Conservation (phyloP, 768 basidiomycete genomes). For the Boletus sp. region DNA sequence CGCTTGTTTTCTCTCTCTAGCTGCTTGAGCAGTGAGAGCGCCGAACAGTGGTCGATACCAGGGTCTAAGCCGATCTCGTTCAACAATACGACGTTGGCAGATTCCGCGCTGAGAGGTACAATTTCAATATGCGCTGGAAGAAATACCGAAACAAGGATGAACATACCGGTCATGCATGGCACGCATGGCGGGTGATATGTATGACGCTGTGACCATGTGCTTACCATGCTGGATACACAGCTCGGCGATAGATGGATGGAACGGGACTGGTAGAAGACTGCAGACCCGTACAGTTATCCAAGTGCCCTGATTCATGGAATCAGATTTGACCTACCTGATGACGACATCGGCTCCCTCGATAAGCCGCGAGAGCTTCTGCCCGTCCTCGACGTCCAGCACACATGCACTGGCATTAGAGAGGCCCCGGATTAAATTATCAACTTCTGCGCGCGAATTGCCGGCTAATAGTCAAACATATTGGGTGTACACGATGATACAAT, state of each 20-base stretch:
- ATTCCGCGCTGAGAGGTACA: constrained; percentile 46
- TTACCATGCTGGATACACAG: constrained; percentile 65
- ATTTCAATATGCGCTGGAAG: background rate
- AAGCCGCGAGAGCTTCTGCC: constrained; percentile 43
- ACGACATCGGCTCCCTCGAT: constrained; percentile 72
- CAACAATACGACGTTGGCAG: constrained; percentile 66
- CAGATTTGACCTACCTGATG: constrained; percentile 59
- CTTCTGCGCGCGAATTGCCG: constrained; percentile 66
- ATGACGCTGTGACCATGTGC: constrained; percentile 89
- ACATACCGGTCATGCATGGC: constrained; percentile 57
- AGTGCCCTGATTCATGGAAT: background rate
- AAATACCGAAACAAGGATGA: background rate
- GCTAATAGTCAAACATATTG: constrained; percentile 40
- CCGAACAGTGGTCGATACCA: constrained; percentile 87
- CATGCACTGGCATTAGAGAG: constrained; percentile 53
- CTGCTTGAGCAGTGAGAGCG: constrained; percentile 61
- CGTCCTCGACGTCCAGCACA: constrained; percentile 58
- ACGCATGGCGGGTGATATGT: constrained; percentile 77
- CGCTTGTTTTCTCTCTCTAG: constrained; percentile 50
- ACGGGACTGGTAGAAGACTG: constrained; percentile 75
- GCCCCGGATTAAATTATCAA: constrained; percentile 40
- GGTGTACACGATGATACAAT: constrained; percentile 8
- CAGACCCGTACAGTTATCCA: background rate
- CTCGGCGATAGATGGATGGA: constrained; percentile 71
- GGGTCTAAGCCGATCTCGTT: constrained; percentile 92